These are phyloP conservation scores for Prunus persica DNA, from an alignment of 306 rosid genomes.

Conservation along the genomic window DNA sequence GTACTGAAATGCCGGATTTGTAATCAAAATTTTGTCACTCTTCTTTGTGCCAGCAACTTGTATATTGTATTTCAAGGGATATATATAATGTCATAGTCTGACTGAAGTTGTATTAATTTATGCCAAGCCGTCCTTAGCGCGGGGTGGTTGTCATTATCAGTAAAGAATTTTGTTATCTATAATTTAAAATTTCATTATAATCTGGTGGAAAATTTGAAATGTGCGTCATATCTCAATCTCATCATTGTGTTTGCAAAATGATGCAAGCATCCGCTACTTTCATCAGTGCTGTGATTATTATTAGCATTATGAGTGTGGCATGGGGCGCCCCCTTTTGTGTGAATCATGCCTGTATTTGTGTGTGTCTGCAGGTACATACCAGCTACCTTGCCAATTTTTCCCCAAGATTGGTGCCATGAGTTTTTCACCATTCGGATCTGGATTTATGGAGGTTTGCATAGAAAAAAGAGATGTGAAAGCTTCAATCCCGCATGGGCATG, in stretches of 20 bases:
- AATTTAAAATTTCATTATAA: neutral
- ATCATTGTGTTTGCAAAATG: neutral
- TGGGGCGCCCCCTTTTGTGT: neutral
- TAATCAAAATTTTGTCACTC: conserved; percentile 24
- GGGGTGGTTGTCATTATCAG: conserved; percentile 1
- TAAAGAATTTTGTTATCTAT: neutral
- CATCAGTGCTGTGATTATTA: neutral
- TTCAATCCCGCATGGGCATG: too few relatives aligned
- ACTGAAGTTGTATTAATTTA: neutral
- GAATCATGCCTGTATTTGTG: neutral
- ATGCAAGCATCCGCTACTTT: neutral
- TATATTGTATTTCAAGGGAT: neutral
- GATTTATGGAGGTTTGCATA: neutral
- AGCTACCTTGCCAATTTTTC: neutral
- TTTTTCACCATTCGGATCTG: neutral
- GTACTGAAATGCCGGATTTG: conserved; percentile 15
- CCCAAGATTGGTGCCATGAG: neutral
- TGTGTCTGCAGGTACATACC: neutral
- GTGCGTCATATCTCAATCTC: neutral
- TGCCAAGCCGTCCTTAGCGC: neutral
- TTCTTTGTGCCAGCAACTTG: conserved; percentile 17
- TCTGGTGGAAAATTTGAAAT: neutral
- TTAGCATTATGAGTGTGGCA: neutral
- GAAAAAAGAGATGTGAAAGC: neutral
- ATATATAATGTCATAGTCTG: too few relatives aligned